Percentiles rank a stretch among this genome's conserved stretches.
Evolutionary conservation across 352 stramenopile genomes (phyloP).

Genomic region (Globisporangium canariense): DNA sequence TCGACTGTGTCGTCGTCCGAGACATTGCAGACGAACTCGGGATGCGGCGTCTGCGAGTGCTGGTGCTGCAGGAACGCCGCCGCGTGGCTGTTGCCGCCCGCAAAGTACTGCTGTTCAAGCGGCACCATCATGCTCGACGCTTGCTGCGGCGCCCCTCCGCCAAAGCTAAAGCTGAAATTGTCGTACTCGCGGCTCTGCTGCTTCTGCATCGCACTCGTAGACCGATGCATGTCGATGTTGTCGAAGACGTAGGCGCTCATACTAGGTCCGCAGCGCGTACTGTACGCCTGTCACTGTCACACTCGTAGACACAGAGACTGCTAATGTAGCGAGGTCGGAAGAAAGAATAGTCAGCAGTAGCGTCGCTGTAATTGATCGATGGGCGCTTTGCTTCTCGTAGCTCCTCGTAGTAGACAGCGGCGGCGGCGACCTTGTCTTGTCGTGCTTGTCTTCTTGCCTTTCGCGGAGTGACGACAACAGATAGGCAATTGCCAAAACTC

Average conservation of each 20-base stretch:
- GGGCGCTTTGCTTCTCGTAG: not conserved
- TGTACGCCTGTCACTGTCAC: not conserved
- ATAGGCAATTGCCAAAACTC: not conserved
- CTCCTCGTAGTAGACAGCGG: not conserved
- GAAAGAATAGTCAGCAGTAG: conserved; percentile 13
- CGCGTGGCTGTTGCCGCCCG: not conserved
- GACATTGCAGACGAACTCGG: conserved; percentile 44
- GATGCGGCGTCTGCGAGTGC: conserved; percentile 8
- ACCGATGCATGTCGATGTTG: conserved; percentile 8
- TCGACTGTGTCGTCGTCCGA: conserved; percentile 64
- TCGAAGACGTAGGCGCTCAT: conserved; percentile 25
- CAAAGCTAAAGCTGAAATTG: not conserved
- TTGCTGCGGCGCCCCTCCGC: not conserved
- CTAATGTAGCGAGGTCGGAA: conserved; percentile 8
- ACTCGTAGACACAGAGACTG: too few relatives aligned
- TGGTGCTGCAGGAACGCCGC: conserved; percentile 9
- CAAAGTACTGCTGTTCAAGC: conserved; percentile 13
- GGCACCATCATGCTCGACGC: conserved; percentile 7
- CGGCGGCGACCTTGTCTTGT: not conserved
- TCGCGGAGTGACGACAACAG: conserved; percentile 16
- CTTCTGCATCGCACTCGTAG: conserved; percentile 1
- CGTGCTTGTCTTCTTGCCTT: not conserved
- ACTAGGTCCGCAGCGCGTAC: not conserved
- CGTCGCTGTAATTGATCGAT: not conserved
- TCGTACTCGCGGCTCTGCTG: not conserved